Base-by-base conservation (phyloP, 164 flowering plant species). In the Protea cynaroides region DNA sequence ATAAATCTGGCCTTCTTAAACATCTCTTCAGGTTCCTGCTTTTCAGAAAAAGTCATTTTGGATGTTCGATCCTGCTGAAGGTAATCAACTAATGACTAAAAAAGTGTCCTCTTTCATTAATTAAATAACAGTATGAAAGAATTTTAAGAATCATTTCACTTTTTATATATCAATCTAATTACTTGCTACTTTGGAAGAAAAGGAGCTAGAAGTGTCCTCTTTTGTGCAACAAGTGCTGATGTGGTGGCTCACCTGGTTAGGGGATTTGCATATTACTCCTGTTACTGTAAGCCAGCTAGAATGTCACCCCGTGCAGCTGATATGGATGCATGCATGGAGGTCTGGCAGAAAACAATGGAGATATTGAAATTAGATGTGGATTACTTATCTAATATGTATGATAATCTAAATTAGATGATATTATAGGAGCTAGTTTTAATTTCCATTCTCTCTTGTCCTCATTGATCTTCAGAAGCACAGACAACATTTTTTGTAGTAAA, bases 141-240 rank as follows among this genome's bases (percentile, higher is more conserved):
- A n/a, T n/a, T n/a, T n/a, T n/a, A n/a, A 29, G 34, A 29, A 5
- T 5, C 46, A 3, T 40, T 40, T 8, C 9, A 40, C 14, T 8
- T 40, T 40, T 9, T 40, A 40, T 40, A 40, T 9, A 40, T 40
- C 46, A 12, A 10, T 43, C 0, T 25, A 40, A 17, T 25, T 43
- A 49, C 3, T 49, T 40, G 34, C 38, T 4, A 50, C 40, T 24
- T 59, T 18, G 47, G 43, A 37, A 17, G 13, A n/a, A n/a, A 52
- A 75, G 75, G 75, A 38, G 74, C 75, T 4, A 67, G 78, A 47
- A 71, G 75, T 57, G 72, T 64, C 9, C 56, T 71, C 29, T 75
- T 64, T 43, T 71, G 78, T 15, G 78, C 66, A 1, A 57, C 74
- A 37, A 65, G 54, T 12, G 63, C 25, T 2, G 59, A 57, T 12